phyloP scores from a whole-genome alignment of 176 grass and related monocot genomes.

The Triticum urartu region DNA sequence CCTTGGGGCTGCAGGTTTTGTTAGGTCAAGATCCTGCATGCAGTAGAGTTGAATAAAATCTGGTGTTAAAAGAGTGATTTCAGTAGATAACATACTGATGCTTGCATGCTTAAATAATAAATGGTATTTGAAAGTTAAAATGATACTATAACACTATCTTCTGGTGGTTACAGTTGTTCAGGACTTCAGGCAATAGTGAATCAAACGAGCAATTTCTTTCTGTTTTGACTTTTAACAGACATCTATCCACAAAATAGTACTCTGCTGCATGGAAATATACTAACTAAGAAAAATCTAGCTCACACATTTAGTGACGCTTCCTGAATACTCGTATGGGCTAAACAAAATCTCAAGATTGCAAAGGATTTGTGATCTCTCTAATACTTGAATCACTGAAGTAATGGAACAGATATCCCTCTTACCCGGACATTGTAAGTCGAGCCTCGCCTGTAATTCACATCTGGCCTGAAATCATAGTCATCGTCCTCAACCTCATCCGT shows the following conservation, averaged over 20 bases:
- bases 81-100: not conserved
- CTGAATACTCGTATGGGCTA: not conserved
- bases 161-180: slow-evolving; percentile 1
- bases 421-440: slow-evolving; percentile 56
- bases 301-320: not conserved
- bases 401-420: slow-evolving; percentile 24
- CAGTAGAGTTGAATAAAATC: slow-evolving; percentile 31
- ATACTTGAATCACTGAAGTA: not conserved
- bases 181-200: not conserved
- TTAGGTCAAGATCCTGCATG: slow-evolving; percentile 87
- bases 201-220: not conserved
- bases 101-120: slow-evolving; percentile 5
- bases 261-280: not conserved
- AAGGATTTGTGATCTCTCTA: not conserved
- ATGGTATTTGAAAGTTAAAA: not conserved
- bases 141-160: not conserved
- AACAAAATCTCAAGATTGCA: not conserved
- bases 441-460: slow-evolving; percentile 49
- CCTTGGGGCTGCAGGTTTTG: slow-evolving; percentile 52
- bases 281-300: not conserved
- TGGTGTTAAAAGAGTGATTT: not conserved
- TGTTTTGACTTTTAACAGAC: not conserved
- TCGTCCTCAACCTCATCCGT: slow-evolving; percentile 43
- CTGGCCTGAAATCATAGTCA: slow-evolving; percentile 59
- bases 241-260: not conserved